These are phyloP conservation scores for Cynanchum wilfordii DNA, from an alignment of 257 asterid species.

Conservation along the genomic window DNA sequence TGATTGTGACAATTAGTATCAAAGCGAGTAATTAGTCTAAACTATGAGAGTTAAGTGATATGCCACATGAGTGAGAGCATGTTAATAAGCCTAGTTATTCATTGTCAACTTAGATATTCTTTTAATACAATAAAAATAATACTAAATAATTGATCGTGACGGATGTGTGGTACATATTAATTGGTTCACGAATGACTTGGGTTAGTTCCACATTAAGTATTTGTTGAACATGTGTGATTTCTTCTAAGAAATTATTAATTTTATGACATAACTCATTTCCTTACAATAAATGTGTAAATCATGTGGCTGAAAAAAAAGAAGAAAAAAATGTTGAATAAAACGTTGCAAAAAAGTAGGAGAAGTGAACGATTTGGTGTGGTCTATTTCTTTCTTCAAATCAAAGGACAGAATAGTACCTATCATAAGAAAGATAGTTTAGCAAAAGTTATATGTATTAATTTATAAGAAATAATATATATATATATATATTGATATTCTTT, in stretches of 20 bases:
- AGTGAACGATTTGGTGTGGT: neutral
- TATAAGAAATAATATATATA: no score
- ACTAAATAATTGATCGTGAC: no score
- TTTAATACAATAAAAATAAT: no score
- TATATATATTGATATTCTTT: no score
- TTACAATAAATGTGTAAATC: neutral
- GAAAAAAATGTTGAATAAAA: neutral
- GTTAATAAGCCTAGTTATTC: no score
- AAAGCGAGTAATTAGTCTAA: no score
- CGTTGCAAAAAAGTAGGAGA: neutral
- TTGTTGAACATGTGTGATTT: neutral
- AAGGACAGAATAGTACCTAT: neutral
- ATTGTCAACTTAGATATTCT: no score
- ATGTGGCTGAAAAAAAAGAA: neutral
- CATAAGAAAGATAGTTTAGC: neutral
- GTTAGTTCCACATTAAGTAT: neutral
- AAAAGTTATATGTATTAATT: neutral
- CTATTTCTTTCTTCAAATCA: neutral
- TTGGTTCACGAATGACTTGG: neutral
- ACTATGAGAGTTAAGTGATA: no score
- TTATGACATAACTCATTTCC: neutral
- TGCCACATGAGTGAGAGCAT: no score
- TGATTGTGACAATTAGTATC: no score
- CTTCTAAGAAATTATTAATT: neutral
- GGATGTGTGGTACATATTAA: no score